A percentile compares a stretch with the other conserved stretches of the same genome.
phyloP scores from a whole-genome alignment of 257 asterid genomes.

The Ilex asprella region DNA sequence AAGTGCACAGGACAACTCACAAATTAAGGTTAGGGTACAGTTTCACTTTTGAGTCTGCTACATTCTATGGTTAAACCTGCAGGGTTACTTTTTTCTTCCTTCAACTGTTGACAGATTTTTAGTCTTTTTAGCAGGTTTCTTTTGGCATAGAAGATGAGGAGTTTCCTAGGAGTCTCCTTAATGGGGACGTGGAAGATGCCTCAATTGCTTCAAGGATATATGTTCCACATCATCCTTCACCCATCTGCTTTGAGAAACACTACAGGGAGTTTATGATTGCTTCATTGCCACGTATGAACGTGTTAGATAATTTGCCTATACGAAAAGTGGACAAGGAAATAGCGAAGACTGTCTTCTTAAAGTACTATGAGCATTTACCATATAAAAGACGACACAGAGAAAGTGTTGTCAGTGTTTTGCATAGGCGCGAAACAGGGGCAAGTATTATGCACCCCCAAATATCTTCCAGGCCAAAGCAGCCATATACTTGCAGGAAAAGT shows the following conservation, averaged over 20 bases:
- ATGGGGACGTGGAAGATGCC: constrained; percentile 12
- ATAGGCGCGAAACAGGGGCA: constrained; percentile 66
- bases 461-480: constrained; percentile 25
- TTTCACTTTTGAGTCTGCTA: background rate
- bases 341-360: constrained; percentile 43
- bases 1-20: constrained; percentile 6
- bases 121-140: constrained; percentile 63
- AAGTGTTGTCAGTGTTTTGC: constrained; percentile 54
- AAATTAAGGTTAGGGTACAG: constrained; percentile 21
- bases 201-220: constrained; percentile 34
- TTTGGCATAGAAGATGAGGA: constrained; percentile 42
- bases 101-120: constrained; percentile 45
- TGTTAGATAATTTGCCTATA: constrained; percentile 71
- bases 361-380: constrained; percentile 70
- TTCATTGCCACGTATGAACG: constrained; percentile 55
- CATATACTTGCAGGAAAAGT: constrained; percentile 35
- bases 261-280: constrained; percentile 83
- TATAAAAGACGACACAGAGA: constrained; percentile 51
- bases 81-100: background rate
- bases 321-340: constrained; percentile 48
- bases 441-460: constrained; percentile 28
- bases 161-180: constrained; percentile 27
- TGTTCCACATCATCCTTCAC: constrained; percentile 60
- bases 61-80: background rate
- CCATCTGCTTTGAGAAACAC: constrained; percentile 79